Base-by-base conservation (phyloP, 345 rosid genomes). In the Cochlearia excelsa region DNA sequence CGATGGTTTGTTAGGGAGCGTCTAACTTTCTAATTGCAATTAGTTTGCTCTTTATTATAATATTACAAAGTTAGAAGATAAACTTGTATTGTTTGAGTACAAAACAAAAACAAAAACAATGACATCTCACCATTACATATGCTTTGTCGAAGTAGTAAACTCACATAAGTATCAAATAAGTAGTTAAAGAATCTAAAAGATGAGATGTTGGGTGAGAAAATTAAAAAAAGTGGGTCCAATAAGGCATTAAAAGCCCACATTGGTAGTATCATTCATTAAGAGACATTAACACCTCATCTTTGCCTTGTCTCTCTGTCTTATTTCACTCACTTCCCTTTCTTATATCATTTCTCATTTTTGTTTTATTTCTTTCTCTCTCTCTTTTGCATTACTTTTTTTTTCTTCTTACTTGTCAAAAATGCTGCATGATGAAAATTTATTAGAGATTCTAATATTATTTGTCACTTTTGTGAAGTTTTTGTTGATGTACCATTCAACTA, bases 151-250 rank as follows among this genome's bases (percentile, higher is more conserved):
- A 8, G 26, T 16, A 16, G 23, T 16, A 16, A 16, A 16, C 23
- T 46, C 10, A 29, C 47, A 30, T 23, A 37, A 52, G 23, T 16
- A 16, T 16, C 23, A 16, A 39, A 46, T 45, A 29, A 31, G 38
- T 39, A 26, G 52, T 30, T 30, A 59, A 30, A 60, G 46, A 59
- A 51, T 29, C 16, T 52, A 52, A 53, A 46, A 16, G 3, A 54
- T 69, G 58, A 62, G 74, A 28, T 62, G 68, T 62, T 69, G 68
- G 63, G 68, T 55, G 58, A 55, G 46, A 47, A 42, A 49, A 69
- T 49, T 41, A 55, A 57, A 49, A 57, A 16, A 16, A 16, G 63
- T 69, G 68, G 73, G 63, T 38, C 63, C 45, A 55, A 48, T 41
- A 54, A 56, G 63, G 23, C 52, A 69, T 48, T 62, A 50, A 60